Evolutionary conservation across 257 asterid species (phyloP).

Genomic region (Solanum lignicaule): DNA sequence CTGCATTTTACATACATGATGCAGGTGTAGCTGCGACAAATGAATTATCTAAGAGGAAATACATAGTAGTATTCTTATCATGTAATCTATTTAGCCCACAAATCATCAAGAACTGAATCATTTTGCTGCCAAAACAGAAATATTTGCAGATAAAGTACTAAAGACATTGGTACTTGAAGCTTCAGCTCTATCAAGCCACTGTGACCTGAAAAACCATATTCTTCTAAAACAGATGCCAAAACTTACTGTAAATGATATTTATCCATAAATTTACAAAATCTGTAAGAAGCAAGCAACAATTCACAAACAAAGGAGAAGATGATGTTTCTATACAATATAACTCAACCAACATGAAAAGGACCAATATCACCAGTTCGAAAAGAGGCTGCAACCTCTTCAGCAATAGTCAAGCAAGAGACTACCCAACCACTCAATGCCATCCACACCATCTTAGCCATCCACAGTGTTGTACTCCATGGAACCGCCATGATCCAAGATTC

Average conservation of each 20-base stretch:
- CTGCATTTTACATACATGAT: neutral
- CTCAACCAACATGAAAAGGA: constrained; percentile 59
- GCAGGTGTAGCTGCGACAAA: neutral
- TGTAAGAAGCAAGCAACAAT: neutral
- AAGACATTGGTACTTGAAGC: neutral
- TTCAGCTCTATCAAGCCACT: neutral
- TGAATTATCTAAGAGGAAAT: neutral
- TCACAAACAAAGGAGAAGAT: neutral
- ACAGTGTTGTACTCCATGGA: constrained; percentile 56
- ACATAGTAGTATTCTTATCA: neutral
- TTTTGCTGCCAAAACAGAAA: neutral
- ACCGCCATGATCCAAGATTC: constrained; percentile 43
- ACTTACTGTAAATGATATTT: neutral
- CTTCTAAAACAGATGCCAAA: neutral
- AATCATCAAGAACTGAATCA: neutral
- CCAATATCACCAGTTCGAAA: constrained; percentile 50
- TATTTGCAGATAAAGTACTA: neutral
- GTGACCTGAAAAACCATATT: neutral
- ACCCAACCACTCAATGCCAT: constrained; percentile 62
- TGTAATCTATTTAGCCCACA: neutral
- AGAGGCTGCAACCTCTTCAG: constrained; percentile 69
- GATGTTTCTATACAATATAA: neutral
- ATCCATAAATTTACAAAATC: neutral
- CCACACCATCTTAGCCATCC: constrained; percentile 68
- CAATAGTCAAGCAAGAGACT: constrained; percentile 55